Conservation (phyloP, 768 basidiomycete species). For the Leucocoprinus sp. region DNA sequence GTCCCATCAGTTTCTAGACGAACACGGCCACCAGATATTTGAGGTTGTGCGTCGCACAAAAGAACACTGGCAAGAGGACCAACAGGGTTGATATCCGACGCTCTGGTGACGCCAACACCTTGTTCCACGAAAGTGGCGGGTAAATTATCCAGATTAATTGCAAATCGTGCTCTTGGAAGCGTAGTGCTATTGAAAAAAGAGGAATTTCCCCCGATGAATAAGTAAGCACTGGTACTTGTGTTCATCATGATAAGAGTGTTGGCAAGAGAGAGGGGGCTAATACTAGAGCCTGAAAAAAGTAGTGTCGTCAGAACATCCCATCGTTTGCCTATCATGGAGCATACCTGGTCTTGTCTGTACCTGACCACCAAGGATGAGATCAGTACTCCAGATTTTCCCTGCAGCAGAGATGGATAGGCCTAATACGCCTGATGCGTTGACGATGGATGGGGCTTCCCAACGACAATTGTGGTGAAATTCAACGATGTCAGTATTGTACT, state of each 20-base stretch:
- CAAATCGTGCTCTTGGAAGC: neutral
- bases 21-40: slow-evolving; percentile 7
- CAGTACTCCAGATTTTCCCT: neutral
- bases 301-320: neutral
- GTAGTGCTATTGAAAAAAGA: neutral
- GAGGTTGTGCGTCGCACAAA: slow-evolving; percentile 1
- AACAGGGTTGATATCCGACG: neutral
- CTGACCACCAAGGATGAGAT: neutral
- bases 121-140: neutral
- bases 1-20: neutral
- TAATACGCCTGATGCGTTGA: neutral
- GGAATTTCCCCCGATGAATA: slow-evolving; percentile 6
- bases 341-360: neutral
- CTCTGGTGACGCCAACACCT: slow-evolving; percentile 1
- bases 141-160: slow-evolving; percentile 3
- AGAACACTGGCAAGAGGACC: slow-evolving; percentile 7
- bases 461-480: slow-evolving; percentile 9
- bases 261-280: slow-evolving; percentile 1
- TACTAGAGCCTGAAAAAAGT: neutral
- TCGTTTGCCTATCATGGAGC: neutral
- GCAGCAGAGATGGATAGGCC: neutral
- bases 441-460: slow-evolving; percentile 5
- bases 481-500: slow-evolving; percentile 7
- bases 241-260: neutral
- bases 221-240: neutral